phyloP scores from a whole-genome alignment of 2,329 filamentous ascomycete species.

The Cyphellophora europaea region DNA sequence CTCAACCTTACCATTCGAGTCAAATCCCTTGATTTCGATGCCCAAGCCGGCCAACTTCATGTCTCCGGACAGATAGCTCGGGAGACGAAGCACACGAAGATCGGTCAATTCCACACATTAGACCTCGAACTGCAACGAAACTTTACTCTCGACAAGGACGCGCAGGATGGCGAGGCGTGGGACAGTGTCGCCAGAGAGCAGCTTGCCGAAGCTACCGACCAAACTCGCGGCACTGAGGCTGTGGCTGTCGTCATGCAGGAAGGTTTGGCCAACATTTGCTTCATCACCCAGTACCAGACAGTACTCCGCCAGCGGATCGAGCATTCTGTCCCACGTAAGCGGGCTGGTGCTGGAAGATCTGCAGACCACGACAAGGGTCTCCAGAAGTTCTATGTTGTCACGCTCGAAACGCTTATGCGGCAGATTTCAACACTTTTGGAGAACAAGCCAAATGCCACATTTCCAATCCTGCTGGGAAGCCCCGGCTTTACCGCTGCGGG shows the following conservation, averaged over 20 bases:
- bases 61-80: slow-evolving; percentile 56
- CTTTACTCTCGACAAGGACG: slow-evolving; percentile 77
- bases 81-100: slow-evolving; percentile 58
- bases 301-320: slow-evolving; percentile 40
- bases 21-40: slow-evolving; percentile 59
- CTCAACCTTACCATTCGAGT: slow-evolving; percentile 57
- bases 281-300: slow-evolving; percentile 40
- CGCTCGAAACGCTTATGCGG: slow-evolving; percentile 63
- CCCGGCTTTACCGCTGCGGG: slow-evolving; percentile 78
- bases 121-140: slow-evolving; percentile 81
- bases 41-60: slow-evolving; percentile 58
- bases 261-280: slow-evolving; percentile 41
- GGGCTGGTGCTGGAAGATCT: slow-evolving; percentile 28
- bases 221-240: slow-evolving; percentile 70
- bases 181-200: slow-evolving; percentile 77
- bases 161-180: slow-evolving; percentile 57
- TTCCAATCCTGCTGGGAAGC: slow-evolving; percentile 72
- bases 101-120: slow-evolving; percentile 60
- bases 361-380: slow-evolving; percentile 51
- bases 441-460: slow-evolving; percentile 26
- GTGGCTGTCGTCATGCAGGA: slow-evolving; percentile 94
- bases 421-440: slow-evolving; percentile 61
- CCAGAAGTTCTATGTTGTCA: slow-evolving; percentile 68
- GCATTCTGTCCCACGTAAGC: slow-evolving; percentile 37
- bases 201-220: slow-evolving; percentile 67